Conservation (phyloP, 176 grass and related monocot genomes). For the Olyra latifolia region DNA sequence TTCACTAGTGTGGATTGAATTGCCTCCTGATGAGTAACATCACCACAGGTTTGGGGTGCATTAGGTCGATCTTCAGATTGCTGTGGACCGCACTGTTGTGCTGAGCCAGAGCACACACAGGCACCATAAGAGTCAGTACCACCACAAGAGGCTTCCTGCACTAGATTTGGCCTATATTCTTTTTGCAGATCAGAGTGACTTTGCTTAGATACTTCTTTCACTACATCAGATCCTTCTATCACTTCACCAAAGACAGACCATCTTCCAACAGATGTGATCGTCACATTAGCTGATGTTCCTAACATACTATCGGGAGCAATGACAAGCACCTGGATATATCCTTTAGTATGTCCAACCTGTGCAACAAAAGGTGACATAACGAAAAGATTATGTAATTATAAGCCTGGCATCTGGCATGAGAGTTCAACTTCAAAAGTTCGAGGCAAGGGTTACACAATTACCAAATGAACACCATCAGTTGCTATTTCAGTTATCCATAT, state of each 20-base stretch:
- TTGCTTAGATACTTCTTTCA: slow-evolving; percentile 27
- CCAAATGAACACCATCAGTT: slow-evolving; percentile 86
- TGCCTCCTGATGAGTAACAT: not conserved
- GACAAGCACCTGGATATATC: slow-evolving; percentile 90
- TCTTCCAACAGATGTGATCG: slow-evolving; percentile 80
- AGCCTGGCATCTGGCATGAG: not conserved
- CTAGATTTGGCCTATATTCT: not conserved
- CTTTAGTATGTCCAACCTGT: slow-evolving; percentile 95
- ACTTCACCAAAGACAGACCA: slow-evolving; percentile 92
- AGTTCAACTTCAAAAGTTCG: not conserved
- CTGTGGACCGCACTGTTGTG: slow-evolving; percentile 7
- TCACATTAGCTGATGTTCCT: slow-evolving; percentile 66
- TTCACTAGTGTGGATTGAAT: slow-evolving; percentile 51
- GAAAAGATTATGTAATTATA: slow-evolving; percentile 12
- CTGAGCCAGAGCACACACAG: slow-evolving; percentile 51
- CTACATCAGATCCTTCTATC: slow-evolving; percentile 41
- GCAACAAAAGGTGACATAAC: slow-evolving; percentile 22
- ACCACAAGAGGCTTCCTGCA: slow-evolving; percentile 37
- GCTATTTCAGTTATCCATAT: slow-evolving; percentile 94
- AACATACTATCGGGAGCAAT: slow-evolving; percentile 77
- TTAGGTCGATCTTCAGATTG: not conserved
- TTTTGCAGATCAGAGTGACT: slow-evolving; percentile 16
- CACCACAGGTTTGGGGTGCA: not conserved
- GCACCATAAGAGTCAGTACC: slow-evolving; percentile 24
- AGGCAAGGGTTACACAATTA: slow-evolving; percentile 27